Conservation (phyloP, 1,139 yeast species). For the Diutina pseudorugosa region DNA sequence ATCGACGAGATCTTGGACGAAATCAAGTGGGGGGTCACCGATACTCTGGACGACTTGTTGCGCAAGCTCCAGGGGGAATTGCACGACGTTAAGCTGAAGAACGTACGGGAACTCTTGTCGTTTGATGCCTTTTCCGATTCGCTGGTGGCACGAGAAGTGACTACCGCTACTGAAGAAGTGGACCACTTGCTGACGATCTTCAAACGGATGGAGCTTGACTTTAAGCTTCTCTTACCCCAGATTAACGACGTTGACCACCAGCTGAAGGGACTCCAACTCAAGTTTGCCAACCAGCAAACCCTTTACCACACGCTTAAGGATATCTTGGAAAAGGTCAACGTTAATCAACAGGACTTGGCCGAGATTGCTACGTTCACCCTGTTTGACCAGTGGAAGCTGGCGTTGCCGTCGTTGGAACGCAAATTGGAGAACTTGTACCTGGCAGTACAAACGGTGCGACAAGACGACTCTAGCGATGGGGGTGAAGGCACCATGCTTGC, state of each 20-base stretch:
- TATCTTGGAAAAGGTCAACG: slow-evolving; percentile 57
- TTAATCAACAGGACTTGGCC: slow-evolving; percentile 44
- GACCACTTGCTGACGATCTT: slow-evolving; percentile 44
- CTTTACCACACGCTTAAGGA: slow-evolving; percentile 58
- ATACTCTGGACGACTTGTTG: slow-evolving; percentile 46
- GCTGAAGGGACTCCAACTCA: slow-evolving; percentile 58
- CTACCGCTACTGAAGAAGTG: slow-evolving; percentile 46
- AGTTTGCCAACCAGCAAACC: slow-evolving; percentile 66
- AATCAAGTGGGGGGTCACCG: slow-evolving; percentile 59
- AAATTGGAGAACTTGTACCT: slow-evolving; percentile 48
- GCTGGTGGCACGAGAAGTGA: slow-evolving; percentile 21
- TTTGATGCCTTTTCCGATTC: slow-evolving; percentile 27
- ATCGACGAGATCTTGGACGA: slow-evolving; percentile 65
- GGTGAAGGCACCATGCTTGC: slow-evolving; percentile 64
- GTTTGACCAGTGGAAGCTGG: slow-evolving; percentile 32
- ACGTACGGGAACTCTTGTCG: slow-evolving; percentile 24
- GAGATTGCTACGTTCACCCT: slow-evolving; percentile 37
- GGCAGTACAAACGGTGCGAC: slow-evolving; percentile 47
- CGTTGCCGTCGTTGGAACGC: slow-evolving; percentile 36
- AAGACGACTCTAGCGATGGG: slow-evolving; percentile 20
- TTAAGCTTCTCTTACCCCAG: slow-evolving; percentile 9
- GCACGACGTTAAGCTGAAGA: slow-evolving; percentile 23
- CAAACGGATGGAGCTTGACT: slow-evolving; percentile 31
- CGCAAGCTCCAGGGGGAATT: slow-evolving; percentile 37
- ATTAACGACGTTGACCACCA: slow-evolving; percentile 1